Base-by-base conservation (phyloP, 2,329 filamentous ascomycete genomes). In the Cadophora sp. region DNA sequence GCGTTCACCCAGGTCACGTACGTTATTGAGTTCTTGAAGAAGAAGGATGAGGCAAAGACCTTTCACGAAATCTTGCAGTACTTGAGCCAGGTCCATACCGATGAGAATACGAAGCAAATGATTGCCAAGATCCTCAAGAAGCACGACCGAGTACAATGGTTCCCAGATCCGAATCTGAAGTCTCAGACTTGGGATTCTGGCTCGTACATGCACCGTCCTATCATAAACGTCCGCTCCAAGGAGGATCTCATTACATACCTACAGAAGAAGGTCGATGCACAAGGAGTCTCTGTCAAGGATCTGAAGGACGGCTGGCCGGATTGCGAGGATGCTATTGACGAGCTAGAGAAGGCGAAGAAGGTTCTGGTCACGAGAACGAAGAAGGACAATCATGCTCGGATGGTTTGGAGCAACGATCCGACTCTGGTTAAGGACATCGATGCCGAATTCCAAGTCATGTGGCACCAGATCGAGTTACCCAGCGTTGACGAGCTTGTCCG, bases 281-380 rank as follows among this genome's bases (percentile, higher is more conserved):
- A 91, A 72, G 93, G 93, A 14, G 87, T 98, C 65, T 86, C 86
- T 46, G 93, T 98, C 71, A 94, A 93, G 79, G 94, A 97, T 75
- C 86, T 99, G 70, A 97, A 97, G 81, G 96, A 99, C 78, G 96
- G 96, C 71, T 99, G 96, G 96, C 89, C 91, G 27, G 90, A 91
- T 75, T 97, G 93, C 76, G 89, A 94, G 69, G 87, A 91, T 24
- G 87, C 91, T 11, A 91, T 99, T 78, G 87, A 91, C 71, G 84
- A 87, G 73, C 85, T 99, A 62, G 95, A 97, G 82, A 81, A 81
- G 50, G 87, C 92, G 78, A 91, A 94, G 76, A 91, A 91, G 79
- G 85, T 98, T 56, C 85, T 98, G 43, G 93, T 97, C 6, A 92
- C 93, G 26, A 89, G 94, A 69, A 94, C 94, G 66, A 97, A 96